A percentile compares a stretch with the other conserved stretches of the same genome.
These are phyloP conservation scores for Encephalitozoon intestinalis DNA, from an alignment of 371 early-diverging fungal genomes.

Conservation along the genomic window DNA sequence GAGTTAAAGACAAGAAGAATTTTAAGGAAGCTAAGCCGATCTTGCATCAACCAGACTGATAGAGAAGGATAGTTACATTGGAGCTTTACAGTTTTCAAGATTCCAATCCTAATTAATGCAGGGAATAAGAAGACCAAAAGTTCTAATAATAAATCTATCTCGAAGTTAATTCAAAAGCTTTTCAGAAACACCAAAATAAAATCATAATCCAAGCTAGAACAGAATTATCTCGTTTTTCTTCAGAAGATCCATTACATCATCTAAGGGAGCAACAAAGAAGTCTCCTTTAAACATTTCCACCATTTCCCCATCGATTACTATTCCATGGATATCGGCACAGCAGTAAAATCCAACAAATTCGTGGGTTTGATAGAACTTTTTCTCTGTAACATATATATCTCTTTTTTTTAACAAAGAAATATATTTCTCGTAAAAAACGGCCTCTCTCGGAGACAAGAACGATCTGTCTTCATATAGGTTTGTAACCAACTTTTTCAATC, in stretches of 20 bases:
- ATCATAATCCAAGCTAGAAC: constrained; percentile 7
- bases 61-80: too few species aligned
- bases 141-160: too few species aligned
- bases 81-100: too few species aligned
- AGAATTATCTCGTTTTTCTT: constrained; percentile 17
- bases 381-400: constrained; percentile 6
- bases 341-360: constrained; percentile 51
- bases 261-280: constrained; percentile 48
- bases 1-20: neutral
- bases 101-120: too few species aligned
- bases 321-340: constrained; percentile 12
- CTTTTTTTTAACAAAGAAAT: neutral
- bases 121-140: too few species aligned
- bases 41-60: too few species aligned
- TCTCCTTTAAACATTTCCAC: constrained; percentile 45
- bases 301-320: constrained; percentile 44
- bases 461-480: constrained; percentile 21
- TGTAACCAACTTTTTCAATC: constrained; percentile 42
- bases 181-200: neutral
- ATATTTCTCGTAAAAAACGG: constrained; percentile 10
- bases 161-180: too few species aligned
- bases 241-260: constrained; percentile 35
- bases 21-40: too few species aligned
- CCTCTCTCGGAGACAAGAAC: constrained; percentile 22
- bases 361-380: neutral